A percentile compares a stretch with the other conserved stretches of the same genome.
phyloP scores from a whole-genome alignment of 2,329 filamentous ascomycete genomes.

The Ilyonectria mors-panacis region DNA sequence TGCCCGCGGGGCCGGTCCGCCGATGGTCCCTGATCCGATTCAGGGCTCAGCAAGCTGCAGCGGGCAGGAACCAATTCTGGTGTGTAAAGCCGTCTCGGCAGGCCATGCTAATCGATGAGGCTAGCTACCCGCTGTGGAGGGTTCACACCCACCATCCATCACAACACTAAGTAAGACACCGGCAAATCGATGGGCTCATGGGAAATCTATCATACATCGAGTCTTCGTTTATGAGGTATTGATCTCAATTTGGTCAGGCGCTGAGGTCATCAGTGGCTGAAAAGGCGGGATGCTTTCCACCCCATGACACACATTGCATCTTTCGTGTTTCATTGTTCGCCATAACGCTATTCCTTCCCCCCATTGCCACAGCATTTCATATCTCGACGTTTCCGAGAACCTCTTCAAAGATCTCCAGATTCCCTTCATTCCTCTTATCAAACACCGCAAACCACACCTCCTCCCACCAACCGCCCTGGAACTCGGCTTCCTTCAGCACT shows the following conservation, averaged over 20 bases:
- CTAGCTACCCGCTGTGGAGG: too few relatives aligned
- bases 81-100: neutral
- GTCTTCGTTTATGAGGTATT: neutral
- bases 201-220: too few relatives aligned
- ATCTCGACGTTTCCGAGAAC: constrained; percentile 56
- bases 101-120: neutral
- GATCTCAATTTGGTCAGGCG: neutral
- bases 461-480: constrained; percentile 74
- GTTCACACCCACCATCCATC: too few relatives aligned
- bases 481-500: constrained; percentile 73
- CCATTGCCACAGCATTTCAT: constrained; percentile 24
- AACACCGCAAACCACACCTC: constrained; percentile 76
- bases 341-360: neutral
- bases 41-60: neutral
- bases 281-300: neutral
- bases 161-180: too few relatives aligned
- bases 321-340: neutral
- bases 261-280: neutral
- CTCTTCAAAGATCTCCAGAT: constrained; percentile 66
- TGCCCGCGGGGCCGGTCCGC: neutral
- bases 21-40: neutral
- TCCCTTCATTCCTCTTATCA: constrained; percentile 61
- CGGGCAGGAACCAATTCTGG: neutral
- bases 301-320: neutral
- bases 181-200: too few relatives aligned